Conservation (phyloP, 257 asterid species). For the Capsicum pubescens region DNA sequence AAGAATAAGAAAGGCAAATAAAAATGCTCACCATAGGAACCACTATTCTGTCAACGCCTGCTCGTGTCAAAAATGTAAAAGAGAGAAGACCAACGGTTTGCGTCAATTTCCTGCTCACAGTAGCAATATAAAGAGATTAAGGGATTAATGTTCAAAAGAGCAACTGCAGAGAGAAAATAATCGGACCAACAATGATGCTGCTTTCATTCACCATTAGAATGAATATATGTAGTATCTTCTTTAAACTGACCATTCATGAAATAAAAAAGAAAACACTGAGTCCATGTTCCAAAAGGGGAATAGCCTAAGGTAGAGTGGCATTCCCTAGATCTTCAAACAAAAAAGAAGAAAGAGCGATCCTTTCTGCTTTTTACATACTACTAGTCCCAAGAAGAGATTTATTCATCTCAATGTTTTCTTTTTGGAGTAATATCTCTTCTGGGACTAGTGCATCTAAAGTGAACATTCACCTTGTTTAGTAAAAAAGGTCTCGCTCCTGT, state of each 20-base stretch:
- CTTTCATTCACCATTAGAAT: conserved; percentile 20
- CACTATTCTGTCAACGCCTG: conserved; percentile 82
- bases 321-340: conserved; percentile 4
- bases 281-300: conserved; percentile 1
- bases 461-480: background rate
- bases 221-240: background rate
- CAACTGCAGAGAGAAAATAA: background rate
- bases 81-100: conserved; percentile 95
- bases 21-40: conserved; percentile 87
- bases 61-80: conserved; percentile 78
- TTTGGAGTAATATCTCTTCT: background rate
- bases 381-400: background rate
- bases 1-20: conserved; percentile 39
- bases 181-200: background rate
- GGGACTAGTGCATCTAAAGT: background rate
- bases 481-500: background rate
- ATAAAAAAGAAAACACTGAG: background rate
- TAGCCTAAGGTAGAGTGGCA: background rate
- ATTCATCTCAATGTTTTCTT: background rate
- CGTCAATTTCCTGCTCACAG: conserved; percentile 67
- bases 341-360: conserved; percentile 7
- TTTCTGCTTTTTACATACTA: conserved; percentile 11
- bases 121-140: conserved; percentile 34
- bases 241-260: background rate
- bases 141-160: conserved; percentile 22